Conservation (phyloP, 208 protist genomes). For the Trypanosoma lewisi region DNA sequence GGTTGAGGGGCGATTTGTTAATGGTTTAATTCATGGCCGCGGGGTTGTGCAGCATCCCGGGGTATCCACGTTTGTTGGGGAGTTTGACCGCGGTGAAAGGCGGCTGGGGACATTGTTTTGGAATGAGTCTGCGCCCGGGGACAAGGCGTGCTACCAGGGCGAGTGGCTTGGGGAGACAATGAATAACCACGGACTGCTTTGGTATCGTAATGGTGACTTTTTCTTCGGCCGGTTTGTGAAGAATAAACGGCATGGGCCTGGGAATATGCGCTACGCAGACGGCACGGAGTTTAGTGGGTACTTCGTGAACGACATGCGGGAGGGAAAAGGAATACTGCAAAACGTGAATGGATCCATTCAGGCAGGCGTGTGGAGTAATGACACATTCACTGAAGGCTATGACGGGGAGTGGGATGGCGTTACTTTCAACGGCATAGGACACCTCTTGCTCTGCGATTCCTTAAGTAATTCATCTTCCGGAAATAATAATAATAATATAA, state of each 20-base stretch:
- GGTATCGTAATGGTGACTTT: conserved; percentile 83
- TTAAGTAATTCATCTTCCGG: background rate
- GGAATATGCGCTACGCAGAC: conserved; percentile 77
- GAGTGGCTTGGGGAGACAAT: conserved; percentile 83
- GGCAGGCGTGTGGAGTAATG: conserved; percentile 56
- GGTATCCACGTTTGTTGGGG: conserved; percentile 73
- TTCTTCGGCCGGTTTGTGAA: conserved; percentile 67
- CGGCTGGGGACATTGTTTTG: conserved; percentile 79
- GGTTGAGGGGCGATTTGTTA: conserved; percentile 72
- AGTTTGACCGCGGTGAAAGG: conserved; percentile 74
- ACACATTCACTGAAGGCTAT: conserved; percentile 79
- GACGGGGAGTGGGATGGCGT: conserved; percentile 83
- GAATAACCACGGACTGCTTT: conserved; percentile 77
- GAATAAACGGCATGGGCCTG: conserved; percentile 59
- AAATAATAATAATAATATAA: background rate
- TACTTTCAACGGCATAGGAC: conserved; percentile 69
- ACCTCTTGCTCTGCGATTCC: conserved; percentile 27
- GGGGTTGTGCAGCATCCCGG: conserved; percentile 65
- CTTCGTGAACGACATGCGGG: conserved; percentile 55
- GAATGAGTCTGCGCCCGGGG: conserved; percentile 21
- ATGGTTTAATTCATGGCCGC: conserved; percentile 84
- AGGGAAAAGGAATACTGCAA: conserved; percentile 72
- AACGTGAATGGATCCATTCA: conserved; percentile 49
- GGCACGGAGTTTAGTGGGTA: conserved; percentile 73
- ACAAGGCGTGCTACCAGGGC: conserved; percentile 74